Evolutionary conservation across 2,329 filamentous ascomycete species (phyloP).

Genomic region (Penicillium sp.): DNA sequence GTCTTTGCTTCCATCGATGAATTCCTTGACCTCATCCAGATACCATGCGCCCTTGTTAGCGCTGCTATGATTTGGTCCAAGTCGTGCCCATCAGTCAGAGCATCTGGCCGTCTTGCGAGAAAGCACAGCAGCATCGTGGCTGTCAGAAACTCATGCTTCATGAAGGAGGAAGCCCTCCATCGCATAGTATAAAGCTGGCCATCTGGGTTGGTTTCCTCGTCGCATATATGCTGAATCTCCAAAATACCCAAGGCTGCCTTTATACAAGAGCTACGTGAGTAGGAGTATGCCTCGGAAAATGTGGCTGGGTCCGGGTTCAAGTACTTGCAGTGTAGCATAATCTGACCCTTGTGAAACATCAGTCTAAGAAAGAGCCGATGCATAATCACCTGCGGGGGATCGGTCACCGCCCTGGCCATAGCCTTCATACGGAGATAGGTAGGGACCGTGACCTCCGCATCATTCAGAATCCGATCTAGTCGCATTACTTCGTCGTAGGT

Average conservation of each 20-base stretch:
- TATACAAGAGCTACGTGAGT: constrained; percentile 36
- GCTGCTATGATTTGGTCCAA: constrained; percentile 15
- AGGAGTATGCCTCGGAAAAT: constrained; percentile 2
- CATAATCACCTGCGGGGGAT: constrained; percentile 22
- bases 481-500: constrained; percentile 31
- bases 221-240: constrained; percentile 48
- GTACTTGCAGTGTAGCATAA: constrained; percentile 22
- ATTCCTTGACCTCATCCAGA: not conserved
- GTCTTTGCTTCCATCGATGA: not conserved
- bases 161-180: constrained; percentile 58
- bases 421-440: constrained; percentile 15
- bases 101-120: constrained; percentile 8
- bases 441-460: constrained; percentile 11
- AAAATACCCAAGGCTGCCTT: constrained; percentile 48
- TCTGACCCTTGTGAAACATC: constrained; percentile 23
- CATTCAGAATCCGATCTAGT: constrained; percentile 17
- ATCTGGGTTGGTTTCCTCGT: constrained; percentile 52
- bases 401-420: constrained; percentile 20
- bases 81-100: not conserved
- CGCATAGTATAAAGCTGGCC: constrained; percentile 51
- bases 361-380: constrained; percentile 20
- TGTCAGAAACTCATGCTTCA: constrained; percentile 60
- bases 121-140: constrained; percentile 57
- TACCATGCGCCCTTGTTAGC: not conserved
- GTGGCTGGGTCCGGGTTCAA: constrained; percentile 21